Percentiles rank a stretch among this genome's conserved stretches.
Evolutionary conservation across 1,139 yeast genomes (phyloP).

Genomic region (Pichia sp.): DNA sequence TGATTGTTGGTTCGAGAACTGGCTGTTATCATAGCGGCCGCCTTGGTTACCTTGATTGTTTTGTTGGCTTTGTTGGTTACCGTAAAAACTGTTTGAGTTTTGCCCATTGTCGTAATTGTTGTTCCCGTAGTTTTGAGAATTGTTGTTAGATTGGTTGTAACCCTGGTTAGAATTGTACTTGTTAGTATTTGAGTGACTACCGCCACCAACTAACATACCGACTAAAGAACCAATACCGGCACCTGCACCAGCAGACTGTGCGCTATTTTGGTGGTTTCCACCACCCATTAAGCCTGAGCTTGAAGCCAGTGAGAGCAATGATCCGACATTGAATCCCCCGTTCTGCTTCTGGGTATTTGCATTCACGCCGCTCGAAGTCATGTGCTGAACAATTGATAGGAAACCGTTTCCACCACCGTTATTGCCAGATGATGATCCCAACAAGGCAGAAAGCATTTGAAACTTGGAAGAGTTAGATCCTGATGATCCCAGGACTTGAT

Average conservation of each 20-base stretch:
- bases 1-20: neutral
- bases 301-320: conserved; percentile 18
- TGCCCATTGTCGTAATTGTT: neutral
- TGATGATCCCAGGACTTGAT: conserved; percentile 20
- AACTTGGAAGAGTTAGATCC: conserved; percentile 21
- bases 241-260: conserved; percentile 1
- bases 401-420: conserved; percentile 13
- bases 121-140: conserved; percentile 1
- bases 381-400: conserved; percentile 18
- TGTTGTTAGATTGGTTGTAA: too few relatives aligned
- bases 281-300: conserved; percentile 10
- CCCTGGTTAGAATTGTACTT: neutral
- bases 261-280: too few relatives aligned
- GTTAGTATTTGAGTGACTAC: neutral
- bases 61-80: neutral
- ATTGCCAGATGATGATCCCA: conserved; percentile 14
- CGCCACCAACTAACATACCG: conserved; percentile 11
- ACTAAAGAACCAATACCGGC: conserved; percentile 7
- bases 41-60: neutral
- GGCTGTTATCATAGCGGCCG: neutral
- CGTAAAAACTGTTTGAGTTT: conserved; percentile 1
- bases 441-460: conserved; percentile 19
- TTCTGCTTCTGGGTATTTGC: conserved; percentile 17
- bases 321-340: conserved; percentile 24
- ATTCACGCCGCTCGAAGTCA: conserved; percentile 22